phyloP scores from a whole-genome alignment of 768 basidiomycete species.

The Naematelia aurantialba region DNA sequence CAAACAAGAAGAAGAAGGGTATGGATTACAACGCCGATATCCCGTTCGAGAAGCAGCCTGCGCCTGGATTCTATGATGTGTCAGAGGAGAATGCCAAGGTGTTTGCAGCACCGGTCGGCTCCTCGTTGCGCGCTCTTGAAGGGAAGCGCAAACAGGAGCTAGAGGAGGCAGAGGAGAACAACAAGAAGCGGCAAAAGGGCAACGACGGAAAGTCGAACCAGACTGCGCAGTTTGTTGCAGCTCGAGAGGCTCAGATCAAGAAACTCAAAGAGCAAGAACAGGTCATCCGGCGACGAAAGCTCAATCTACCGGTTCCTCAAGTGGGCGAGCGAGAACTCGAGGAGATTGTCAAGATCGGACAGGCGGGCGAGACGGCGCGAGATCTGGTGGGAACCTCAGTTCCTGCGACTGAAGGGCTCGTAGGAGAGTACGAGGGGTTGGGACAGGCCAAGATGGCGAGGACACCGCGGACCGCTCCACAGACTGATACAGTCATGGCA shows the following conservation, averaged over 20 bases:
- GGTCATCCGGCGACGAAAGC: constrained; percentile 77
- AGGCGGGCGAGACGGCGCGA: constrained; percentile 82
- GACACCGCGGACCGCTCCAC: constrained; percentile 88
- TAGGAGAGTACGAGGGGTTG: constrained; percentile 89
- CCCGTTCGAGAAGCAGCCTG: constrained; percentile 95
- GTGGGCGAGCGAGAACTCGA: constrained; percentile 92
- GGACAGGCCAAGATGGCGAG: constrained; percentile 85
- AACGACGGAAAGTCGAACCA: constrained; percentile 59
- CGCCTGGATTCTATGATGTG: constrained; percentile 94
- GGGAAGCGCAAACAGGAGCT: constrained; percentile 92
- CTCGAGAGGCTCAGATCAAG: constrained; percentile 94
- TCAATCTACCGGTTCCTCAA: constrained; percentile 81
- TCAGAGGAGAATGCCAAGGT: constrained; percentile 85
- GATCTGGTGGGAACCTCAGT: constrained; percentile 59
- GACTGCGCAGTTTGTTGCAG: constrained; percentile 91
- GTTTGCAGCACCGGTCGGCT: constrained; percentile 80
- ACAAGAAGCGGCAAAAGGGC: constrained; percentile 77
- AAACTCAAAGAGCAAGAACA: constrained; percentile 96
- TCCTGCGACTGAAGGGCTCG: constrained; percentile 67
- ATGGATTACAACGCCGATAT: constrained; percentile 99
- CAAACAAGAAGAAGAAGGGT: constrained; percentile 91
- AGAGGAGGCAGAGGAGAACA: constrained; percentile 76
- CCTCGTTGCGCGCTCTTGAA: constrained; percentile 83
- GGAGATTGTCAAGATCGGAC: constrained; percentile 97
- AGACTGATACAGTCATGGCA: constrained; percentile 89